A percentile compares a stretch with the other conserved stretches of the same genome.
Conservation (phyloP, 495 filamentous ascomycete species). For the Aspergillus haitiensis region DNA sequence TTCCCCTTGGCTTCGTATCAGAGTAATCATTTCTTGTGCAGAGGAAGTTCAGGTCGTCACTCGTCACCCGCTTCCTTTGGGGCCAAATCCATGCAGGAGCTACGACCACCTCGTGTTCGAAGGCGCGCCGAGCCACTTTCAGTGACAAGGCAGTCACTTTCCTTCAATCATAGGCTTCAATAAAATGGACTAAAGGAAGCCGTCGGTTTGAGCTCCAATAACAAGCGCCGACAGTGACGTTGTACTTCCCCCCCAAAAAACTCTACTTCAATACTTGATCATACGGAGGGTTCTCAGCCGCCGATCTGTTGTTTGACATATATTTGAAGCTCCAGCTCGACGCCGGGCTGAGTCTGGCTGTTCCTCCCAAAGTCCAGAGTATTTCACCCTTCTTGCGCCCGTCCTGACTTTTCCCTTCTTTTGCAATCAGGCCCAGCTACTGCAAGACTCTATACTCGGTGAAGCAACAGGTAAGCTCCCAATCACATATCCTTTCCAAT, state of each 20-base stretch:
- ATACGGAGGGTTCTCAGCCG: not conserved
- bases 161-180: slow-evolving; percentile 17
- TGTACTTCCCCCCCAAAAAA: not conserved
- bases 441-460: too few species aligned
- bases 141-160: slow-evolving; percentile 24
- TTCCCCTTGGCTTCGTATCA: not conserved
- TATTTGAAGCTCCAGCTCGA: slow-evolving; percentile 18
- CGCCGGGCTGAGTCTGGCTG: slow-evolving; percentile 3
- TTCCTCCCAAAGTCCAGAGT: not conserved
- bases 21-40: not conserved
- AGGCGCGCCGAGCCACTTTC: slow-evolving; percentile 20
- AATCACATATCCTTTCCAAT: too few species aligned
- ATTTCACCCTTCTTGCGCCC: not conserved
- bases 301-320: slow-evolving; percentile 1
- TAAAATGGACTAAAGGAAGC: not conserved
- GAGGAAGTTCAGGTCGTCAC: not conserved
- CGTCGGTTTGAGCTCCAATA: not conserved
- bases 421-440: too few species aligned
- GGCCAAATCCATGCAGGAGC: not conserved
- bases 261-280: not conserved
- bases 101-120: slow-evolving; percentile 10
- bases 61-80: not conserved
- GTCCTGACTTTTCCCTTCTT: too few species aligned
- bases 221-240: slow-evolving; percentile 6
- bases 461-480: too few species aligned